phyloP scores from a whole-genome alignment of 2,329 filamentous ascomycete species.

The Claviceps cyperi region DNA sequence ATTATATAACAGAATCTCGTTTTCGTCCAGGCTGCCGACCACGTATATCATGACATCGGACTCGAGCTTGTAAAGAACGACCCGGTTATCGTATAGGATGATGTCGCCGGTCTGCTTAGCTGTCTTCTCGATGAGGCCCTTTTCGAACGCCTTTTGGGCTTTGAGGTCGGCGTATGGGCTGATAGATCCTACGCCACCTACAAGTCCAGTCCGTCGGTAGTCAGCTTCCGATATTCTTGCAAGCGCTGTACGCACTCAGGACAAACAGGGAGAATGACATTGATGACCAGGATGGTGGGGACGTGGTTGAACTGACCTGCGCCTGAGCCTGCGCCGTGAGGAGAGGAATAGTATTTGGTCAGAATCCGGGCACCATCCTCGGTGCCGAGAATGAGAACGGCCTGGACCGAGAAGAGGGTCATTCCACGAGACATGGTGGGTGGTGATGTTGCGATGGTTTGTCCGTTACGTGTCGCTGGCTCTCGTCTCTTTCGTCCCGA shows the following conservation, averaged over 20 bases:
- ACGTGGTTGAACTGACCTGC: slow-evolving; percentile 10
- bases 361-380: slow-evolving; percentile 88
- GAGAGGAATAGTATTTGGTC: slow-evolving; percentile 76
- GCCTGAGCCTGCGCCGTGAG: slow-evolving; percentile 33
- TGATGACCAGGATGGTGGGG: neutral
- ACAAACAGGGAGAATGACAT: neutral
- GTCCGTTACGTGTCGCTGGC: neutral
- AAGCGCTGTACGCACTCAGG: neutral
- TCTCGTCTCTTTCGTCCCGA: neutral
- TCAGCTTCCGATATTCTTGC: neutral
- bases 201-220: neutral
- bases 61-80: slow-evolving; percentile 96
- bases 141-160: slow-evolving; percentile 92
- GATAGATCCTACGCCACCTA: slow-evolving; percentile 30
- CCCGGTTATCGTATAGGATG: slow-evolving; percentile 90
- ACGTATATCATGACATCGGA: slow-evolving; percentile 94
- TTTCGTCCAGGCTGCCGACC: slow-evolving; percentile 82
- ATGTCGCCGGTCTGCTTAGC: slow-evolving; percentile 92
- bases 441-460: slow-evolving; percentile 5
- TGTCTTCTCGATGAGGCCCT: slow-evolving; percentile 89
- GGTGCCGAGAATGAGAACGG: slow-evolving; percentile 63
- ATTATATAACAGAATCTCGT: slow-evolving; percentile 92
- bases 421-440: slow-evolving; percentile 55
- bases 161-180: slow-evolving; percentile 81
- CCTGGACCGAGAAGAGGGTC: slow-evolving; percentile 63